A percentile compares a stretch with the other conserved stretches of the same genome.
These are phyloP conservation scores for Talaromyces sp. DNA, from an alignment of 2,329 filamentous ascomycete genomes.

Conservation along the genomic window DNA sequence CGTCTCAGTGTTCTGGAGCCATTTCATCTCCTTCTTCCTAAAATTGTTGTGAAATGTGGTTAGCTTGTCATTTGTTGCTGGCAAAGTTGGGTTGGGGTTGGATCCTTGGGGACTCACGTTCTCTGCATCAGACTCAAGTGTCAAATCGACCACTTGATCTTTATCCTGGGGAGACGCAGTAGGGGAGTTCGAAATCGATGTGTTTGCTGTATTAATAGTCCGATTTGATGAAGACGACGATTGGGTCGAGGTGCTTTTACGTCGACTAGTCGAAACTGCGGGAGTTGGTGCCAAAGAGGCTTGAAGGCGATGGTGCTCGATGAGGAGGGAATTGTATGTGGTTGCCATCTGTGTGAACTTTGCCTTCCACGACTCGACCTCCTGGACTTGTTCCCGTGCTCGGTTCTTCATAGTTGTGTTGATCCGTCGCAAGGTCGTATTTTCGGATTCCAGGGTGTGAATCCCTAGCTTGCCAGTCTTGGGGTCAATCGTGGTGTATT, in stretches of 20 bases:
- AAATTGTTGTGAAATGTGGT: conserved; percentile 28
- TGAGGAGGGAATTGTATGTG: not conserved
- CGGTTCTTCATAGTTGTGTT: conserved; percentile 24
- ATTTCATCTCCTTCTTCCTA: conserved; percentile 34
- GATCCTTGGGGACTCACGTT: conserved; percentile 12
- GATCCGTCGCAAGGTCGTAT: conserved; percentile 28
- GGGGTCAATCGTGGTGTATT: conserved; percentile 28
- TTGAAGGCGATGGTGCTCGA: not conserved
- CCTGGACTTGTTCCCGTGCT: conserved; percentile 28
- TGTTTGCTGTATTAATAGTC: not conserved
- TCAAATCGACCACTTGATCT: conserved; percentile 14
- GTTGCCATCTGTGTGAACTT: not conserved
- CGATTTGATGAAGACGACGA: no score
- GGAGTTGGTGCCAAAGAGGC: no score
- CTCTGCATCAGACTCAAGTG: conserved; percentile 3
- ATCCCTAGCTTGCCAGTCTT: conserved; percentile 30
- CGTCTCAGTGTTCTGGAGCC: conserved; percentile 25
- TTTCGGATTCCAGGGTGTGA: conserved; percentile 9
- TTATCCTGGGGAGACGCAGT: not conserved
- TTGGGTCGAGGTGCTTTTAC: no score
- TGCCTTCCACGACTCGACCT: conserved; percentile 30
- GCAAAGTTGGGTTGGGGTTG: not conserved
- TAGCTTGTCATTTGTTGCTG: not conserved
- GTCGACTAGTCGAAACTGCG: not conserved
- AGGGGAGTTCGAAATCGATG: not conserved